Percentiles rank a stretch among this genome's conserved stretches.
Conservation (phyloP, 139 green algal species). For the Spirogloea muscicola region DNA sequence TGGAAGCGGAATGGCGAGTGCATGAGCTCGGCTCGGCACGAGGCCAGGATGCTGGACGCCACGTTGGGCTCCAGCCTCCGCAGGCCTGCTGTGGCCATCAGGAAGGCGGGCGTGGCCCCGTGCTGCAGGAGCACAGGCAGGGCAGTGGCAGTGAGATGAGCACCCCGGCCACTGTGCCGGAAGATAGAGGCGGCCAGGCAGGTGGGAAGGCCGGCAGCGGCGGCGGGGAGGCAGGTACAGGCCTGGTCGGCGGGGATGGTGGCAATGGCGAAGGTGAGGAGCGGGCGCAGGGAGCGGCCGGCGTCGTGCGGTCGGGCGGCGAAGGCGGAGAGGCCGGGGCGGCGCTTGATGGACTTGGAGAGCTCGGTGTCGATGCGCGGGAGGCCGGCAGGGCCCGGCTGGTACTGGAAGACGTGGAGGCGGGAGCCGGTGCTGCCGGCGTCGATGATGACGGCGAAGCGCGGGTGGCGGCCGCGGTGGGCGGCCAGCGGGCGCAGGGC, state of each 20-base stretch:
- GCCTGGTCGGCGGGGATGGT: not conserved
- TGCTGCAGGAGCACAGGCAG: too few relatives aligned
- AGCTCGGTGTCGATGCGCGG: not conserved
- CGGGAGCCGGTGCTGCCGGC: conserved; percentile 34
- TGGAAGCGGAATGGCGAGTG: conserved; percentile 27
- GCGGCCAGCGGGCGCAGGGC: too few relatives aligned
- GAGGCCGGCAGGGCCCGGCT: not conserved
- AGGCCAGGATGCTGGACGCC: conserved; percentile 11
- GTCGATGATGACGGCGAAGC: conserved; percentile 37
- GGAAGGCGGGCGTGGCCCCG: conserved; percentile 33
- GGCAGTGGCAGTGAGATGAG: not conserved
- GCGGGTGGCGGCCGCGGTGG: too few relatives aligned
- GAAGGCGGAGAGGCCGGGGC: conserved; percentile 28
- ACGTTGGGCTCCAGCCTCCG: not conserved
- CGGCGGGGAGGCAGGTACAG: not conserved
- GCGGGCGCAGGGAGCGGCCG: not conserved
- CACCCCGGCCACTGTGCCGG: too few relatives aligned
- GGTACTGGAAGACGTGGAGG: conserved; percentile 35
- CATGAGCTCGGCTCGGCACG: conserved; percentile 17
- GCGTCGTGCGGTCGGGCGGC: not conserved
- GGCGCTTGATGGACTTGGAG: conserved; percentile 33
- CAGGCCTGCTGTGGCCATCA: conserved; percentile 43
- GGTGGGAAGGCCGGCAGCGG: not conserved
- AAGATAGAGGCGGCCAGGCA: too few relatives aligned
- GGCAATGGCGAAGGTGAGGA: conserved; percentile 1